These are phyloP conservation scores for Cynanchum wilfordii DNA, from an alignment of 257 asterid species.

Conservation along the genomic window DNA sequence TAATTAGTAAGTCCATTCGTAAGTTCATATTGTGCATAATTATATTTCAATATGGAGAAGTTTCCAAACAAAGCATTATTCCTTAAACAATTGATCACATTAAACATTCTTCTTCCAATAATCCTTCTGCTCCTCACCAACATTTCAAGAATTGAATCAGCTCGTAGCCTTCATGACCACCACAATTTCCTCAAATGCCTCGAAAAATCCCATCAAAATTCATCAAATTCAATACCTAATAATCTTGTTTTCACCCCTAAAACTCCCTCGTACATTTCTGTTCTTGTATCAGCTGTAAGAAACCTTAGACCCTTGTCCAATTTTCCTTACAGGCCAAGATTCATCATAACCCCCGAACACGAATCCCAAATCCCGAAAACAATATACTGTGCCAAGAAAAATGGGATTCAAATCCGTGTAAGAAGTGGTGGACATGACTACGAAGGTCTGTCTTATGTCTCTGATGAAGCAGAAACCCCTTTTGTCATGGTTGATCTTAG, in stretches of 20 bases:
- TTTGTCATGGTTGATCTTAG: conserved; percentile 32
- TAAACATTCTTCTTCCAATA: background rate
- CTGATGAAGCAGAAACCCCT: conserved; percentile 14
- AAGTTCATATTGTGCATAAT: too few relatives aligned
- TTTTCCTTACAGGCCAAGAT: background rate
- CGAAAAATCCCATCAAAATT: background rate
- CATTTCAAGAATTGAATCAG: background rate
- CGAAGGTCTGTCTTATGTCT: conserved; percentile 39
- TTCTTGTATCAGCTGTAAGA: background rate
- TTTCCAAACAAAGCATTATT: background rate
- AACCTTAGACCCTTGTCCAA: background rate
- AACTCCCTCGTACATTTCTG: background rate
- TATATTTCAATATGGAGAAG: background rate
- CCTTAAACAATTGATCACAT: too few relatives aligned
- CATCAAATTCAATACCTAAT: background rate
- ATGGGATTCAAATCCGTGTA: conserved; percentile 19
- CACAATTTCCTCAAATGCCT: conserved; percentile 4
- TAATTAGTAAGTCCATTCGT: too few relatives aligned
- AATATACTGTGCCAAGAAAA: background rate
- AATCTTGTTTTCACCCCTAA: background rate
- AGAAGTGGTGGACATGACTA: conserved; percentile 51
- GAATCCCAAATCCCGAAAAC: conserved; percentile 6
- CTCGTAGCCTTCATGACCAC: background rate
- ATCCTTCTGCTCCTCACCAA: background rate
- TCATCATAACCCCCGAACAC: conserved; percentile 2